Evolutionary conservation across 257 asterid species (phyloP), one percentile per base, ranked within the genome.

Genomic region (Rehmannia glutinosa): DNA sequence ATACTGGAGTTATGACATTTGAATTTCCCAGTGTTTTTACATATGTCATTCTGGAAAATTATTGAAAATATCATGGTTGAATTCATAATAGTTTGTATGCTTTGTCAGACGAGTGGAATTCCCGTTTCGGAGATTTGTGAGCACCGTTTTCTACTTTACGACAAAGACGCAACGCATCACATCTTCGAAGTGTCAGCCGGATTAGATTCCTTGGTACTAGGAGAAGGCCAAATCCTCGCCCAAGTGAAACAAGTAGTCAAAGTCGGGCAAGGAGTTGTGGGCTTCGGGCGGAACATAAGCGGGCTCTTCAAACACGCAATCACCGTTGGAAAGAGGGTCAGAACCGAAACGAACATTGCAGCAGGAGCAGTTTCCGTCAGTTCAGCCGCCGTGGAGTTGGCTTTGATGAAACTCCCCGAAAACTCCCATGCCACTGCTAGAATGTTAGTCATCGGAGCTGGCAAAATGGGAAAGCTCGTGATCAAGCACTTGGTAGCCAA

Each of bases 381-480:
- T 74, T 92, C 98, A 16, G 97, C 98, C 60, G 94, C 98, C 27
- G 98, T 92, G 10, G 98, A 92, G 65, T 71, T 92, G 78, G 97
- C 98, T 56, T 52, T 89, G 54, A 86, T 87, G 97, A 92, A 92
- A 84, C 81, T 92, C 73, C 98, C 98, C 0, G 83, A 83, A 41
- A 64, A 83, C 53, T 83, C 90, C 39, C 93, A 89, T 3, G 68
- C 84, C 50, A 74, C 82, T 32, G 88, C 96, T 9, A 82, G 95
- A 59, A 84, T 87, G 91, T 54, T 92, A 47, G 83, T 92, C 8
- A 75, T 92, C 59, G 98, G 98, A 56, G 97, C 98, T 4, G 98
- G 98, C 38, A 90, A 92, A 72, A 90, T 92, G 98, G 98, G 98
- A 30, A 92, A 92, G 81, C 96, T 92, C n/a, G 98, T 92, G 63